Conservation (phyloP, 371 early-diverging fungal genomes). For the Mucor sp. region DNA sequence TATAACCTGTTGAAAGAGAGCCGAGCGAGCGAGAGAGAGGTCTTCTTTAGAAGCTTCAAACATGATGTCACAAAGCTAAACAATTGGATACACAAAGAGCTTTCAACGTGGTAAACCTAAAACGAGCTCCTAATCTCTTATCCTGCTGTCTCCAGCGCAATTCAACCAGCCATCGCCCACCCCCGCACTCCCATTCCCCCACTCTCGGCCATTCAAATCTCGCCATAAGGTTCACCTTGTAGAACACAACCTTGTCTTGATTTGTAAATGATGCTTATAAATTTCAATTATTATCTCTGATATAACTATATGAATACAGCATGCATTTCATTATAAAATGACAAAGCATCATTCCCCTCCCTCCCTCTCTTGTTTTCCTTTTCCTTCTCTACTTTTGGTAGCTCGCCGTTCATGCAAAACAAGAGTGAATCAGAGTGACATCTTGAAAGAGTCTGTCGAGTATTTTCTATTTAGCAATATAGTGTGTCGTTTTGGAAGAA, state of each 20-base stretch:
- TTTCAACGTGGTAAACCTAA: slow-evolving; percentile 4
- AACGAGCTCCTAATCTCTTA: slow-evolving; percentile 15
- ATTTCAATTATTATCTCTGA: slow-evolving; percentile 9
- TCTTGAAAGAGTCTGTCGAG: not conserved
- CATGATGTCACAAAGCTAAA: slow-evolving; percentile 18
- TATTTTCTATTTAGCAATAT: not conserved
- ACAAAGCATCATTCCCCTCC: slow-evolving; percentile 2
- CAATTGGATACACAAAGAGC: not conserved
- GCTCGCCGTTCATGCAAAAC: not conserved
- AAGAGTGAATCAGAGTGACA: not conserved
- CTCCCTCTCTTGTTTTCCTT: not conserved
- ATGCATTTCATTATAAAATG: slow-evolving; percentile 6
- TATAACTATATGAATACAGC: not conserved
- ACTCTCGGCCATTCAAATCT: not conserved
- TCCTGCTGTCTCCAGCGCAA: not conserved
- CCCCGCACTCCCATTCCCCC: not conserved
- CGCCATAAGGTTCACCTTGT: not conserved
- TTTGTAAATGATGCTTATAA: slow-evolving; percentile 14
- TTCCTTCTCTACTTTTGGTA: not conserved
- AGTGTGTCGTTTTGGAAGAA: not conserved
- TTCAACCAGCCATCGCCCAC: no score
- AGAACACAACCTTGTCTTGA: slow-evolving; percentile 2
- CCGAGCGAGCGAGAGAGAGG: no score
- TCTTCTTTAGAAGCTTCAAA: not conserved
- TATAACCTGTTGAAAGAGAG: not conserved